Base-by-base conservation (phyloP, 148 eudicot genomes). In the Salicornia ramosissima region DNA sequence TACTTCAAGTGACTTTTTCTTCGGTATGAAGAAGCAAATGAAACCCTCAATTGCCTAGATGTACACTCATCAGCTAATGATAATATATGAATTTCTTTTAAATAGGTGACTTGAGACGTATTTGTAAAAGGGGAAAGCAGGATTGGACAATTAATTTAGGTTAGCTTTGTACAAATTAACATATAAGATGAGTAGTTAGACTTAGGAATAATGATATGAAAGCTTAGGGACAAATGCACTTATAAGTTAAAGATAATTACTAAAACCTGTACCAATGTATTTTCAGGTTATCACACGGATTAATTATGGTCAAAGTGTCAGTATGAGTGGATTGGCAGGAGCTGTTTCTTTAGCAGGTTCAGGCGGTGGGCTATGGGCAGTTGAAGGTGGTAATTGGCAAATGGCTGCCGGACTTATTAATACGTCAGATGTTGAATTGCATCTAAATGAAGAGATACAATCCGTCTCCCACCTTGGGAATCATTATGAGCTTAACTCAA, bases 331-430 rank as follows among this genome's bases (percentile, higher is more conserved):
- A 65, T 85, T 93, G 76, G 98, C 96, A 45, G 98, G 98, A 78
- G 90, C 90, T 57, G 96, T 93, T 70, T 88, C 98, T 29, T 77
- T 93, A 83, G 98, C 95, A 30, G 98, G 98, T 30, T 85, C 96
- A 64, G 96, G 86, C 18, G 92, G 86, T 34, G 90, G 87, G 22
- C 80, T 88, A 68, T 93, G 96, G 96, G 75, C 96, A 33, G 71
- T 93, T 78, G 87, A 90, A 81, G 96, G 95, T 59, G 98, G 98
- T 24, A 93, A 93, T 68, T 90, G 95, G 92, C 95, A 88, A 78
- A 79, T 93, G 81, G 96, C 89, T 75, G 83, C 87, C 31, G 90
- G 95, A 65, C 79, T 93, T 68, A 83, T 93, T n/a, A 83, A 84
- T 54, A 74, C 52, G 28, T 93, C 96, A 60, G 77, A 83, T 67